phyloP scores from a whole-genome alignment of 225 moss, liverwort and hornwort species.

The Thuidium tamariscinum region DNA sequence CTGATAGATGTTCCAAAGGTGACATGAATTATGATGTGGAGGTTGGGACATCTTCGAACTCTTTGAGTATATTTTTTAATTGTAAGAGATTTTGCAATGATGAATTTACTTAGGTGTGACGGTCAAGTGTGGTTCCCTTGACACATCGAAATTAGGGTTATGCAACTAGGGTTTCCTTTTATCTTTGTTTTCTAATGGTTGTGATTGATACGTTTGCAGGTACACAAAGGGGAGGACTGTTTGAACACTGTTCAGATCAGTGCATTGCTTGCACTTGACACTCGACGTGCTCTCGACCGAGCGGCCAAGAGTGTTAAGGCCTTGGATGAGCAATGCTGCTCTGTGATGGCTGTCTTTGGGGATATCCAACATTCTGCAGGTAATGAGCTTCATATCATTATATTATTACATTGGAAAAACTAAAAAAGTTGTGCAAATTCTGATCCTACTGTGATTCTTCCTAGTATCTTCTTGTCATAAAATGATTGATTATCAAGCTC shows the following conservation, averaged over 20 bases:
- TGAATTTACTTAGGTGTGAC: not conserved
- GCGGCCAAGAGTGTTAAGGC: conserved; percentile 43
- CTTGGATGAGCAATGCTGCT: conserved; percentile 66
- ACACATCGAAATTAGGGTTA: not conserved
- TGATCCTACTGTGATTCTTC: not conserved
- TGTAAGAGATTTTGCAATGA: not conserved
- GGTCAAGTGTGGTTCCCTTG: not conserved
- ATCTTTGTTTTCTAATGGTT: not conserved
- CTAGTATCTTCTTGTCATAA: no score
- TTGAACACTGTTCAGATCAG: conserved; percentile 63
- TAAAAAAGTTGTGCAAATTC: not conserved
- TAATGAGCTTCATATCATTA: not conserved
- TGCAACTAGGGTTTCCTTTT: not conserved
- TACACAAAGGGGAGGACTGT: conserved; percentile 45
- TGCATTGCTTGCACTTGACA: conserved; percentile 48
- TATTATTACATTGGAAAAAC: not conserved
- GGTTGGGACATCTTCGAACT: not conserved
- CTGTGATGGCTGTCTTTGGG: conserved; percentile 77
- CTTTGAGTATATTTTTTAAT: not conserved
- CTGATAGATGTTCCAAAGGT: not conserved
- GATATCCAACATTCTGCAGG: conserved; percentile 60
- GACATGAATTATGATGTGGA: not conserved
- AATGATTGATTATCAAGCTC: not conserved
- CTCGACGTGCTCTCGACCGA: conserved; percentile 50
- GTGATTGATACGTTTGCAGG: conserved; percentile 5